These are phyloP conservation scores for Kazachstania africana DNA, from an alignment of 805 yeast genomes.

Conservation along the genomic window DNA sequence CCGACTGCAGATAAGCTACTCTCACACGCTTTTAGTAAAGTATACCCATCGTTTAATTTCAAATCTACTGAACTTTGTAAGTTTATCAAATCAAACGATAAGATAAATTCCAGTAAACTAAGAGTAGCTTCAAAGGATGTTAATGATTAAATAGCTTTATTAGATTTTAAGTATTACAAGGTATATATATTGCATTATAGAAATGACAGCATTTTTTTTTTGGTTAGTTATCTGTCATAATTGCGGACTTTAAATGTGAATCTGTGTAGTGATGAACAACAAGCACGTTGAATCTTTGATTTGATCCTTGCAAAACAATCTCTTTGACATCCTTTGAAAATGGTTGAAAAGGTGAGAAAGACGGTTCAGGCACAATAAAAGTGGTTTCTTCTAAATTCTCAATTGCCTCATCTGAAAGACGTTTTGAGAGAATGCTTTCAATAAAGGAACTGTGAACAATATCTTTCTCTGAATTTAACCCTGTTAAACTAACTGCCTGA, in stretches of 20 bases:
- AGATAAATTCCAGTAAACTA: constrained; percentile 21
- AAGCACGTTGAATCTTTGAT: constrained; percentile 15
- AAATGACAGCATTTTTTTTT: too few species aligned
- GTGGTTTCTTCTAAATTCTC: constrained; percentile 18
- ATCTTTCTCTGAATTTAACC: constrained; percentile 1
- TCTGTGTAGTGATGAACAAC: constrained; percentile 13
- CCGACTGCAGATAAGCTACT: constrained; percentile 73
- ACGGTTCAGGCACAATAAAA: constrained; percentile 17
- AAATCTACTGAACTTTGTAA: constrained; percentile 42
- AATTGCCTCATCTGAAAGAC: constrained; percentile 5
- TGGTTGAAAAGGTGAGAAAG: constrained; percentile 9
- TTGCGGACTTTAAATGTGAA: too few species aligned
- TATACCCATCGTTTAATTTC: constrained; percentile 36
- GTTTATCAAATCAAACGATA: constrained; percentile 36
- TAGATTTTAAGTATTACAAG: not conserved
- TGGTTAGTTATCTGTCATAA: not conserved
- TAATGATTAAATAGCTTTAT: not conserved
- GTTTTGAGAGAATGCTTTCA: constrained; percentile 10
- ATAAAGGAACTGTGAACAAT: constrained; percentile 7
- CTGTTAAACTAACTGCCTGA: constrained; percentile 5
- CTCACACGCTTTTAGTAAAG: constrained; percentile 39
- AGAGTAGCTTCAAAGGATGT: constrained; percentile 16
- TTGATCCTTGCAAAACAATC: constrained; percentile 14
- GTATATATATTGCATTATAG: too few species aligned
- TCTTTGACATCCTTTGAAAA: constrained; percentile 15